A percentile compares a stretch with the other conserved stretches of the same genome.
Evolutionary conservation across 1,139 yeast genomes (phyloP).

Genomic region (Nakaseomyces uthaithaninus): DNA sequence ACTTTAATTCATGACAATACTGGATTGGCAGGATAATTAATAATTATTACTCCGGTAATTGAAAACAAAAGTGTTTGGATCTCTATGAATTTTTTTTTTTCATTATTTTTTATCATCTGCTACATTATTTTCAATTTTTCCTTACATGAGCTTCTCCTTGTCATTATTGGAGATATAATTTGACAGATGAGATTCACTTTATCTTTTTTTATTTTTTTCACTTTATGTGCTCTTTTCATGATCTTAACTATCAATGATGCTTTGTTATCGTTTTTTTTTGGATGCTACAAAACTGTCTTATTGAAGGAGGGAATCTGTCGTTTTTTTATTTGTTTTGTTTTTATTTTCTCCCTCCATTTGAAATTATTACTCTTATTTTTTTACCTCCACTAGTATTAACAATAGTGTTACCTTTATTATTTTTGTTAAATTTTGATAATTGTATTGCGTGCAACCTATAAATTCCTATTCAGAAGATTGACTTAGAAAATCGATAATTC

Average conservation of each 20-base stretch:
- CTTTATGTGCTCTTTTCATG: no score
- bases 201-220: neutral
- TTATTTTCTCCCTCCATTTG: neutral
- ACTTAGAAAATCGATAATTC: neutral
- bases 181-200: no score
- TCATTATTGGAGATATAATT: no score
- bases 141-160: neutral
- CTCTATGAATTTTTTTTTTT: no score
- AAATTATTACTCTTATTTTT: neutral
- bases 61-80: no score
- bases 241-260: no score
- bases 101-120: neutral
- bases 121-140: neutral
- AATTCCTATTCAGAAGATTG: neutral
- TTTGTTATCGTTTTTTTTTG: no score
- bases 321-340: neutral
- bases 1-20: neutral
- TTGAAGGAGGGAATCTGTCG: neutral
- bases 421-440: conserved; percentile 2
- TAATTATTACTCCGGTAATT: no score
- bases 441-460: conserved; percentile 3
- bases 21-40: neutral
- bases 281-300: no score
- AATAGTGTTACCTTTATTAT: neutral
- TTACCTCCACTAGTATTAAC: no score